A percentile compares a stretch with the other conserved stretches of the same genome.
These are phyloP conservation scores for Lasiodiplodia gonubiensis DNA, from an alignment of 2,329 filamentous ascomycete species.

Conservation along the genomic window DNA sequence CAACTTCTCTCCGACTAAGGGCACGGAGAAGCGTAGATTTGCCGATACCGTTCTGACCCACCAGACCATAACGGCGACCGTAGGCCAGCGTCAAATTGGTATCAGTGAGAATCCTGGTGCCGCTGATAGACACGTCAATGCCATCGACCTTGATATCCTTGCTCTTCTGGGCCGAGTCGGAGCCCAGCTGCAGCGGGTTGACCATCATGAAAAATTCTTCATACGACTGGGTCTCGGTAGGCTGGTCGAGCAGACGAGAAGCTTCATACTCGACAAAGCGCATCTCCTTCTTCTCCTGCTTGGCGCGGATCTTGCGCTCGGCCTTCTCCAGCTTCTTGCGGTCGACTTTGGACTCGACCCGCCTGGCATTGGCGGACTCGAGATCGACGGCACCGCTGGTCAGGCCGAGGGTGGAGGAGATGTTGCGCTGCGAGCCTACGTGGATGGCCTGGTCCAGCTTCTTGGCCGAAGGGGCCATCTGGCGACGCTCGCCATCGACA, in stretches of 20 bases:
- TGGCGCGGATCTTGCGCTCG: conserved; percentile 94
- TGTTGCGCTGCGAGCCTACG: conserved; percentile 90
- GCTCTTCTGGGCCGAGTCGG: conserved; percentile 74
- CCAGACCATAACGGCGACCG: conserved; percentile 91
- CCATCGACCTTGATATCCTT: conserved; percentile 99
- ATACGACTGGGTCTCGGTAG: conserved; percentile 86
- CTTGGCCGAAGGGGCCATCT: conserved; percentile 76
- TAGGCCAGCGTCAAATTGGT: conserved; percentile 90
- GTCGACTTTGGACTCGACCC: conserved; percentile 97
- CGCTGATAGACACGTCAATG: conserved; percentile 91
- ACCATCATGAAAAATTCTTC: conserved; percentile 99
- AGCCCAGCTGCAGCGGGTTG: conserved; percentile 89
- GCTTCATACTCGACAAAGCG: conserved; percentile 99
- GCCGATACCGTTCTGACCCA: conserved; percentile 98
- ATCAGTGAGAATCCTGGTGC: conserved; percentile 86
- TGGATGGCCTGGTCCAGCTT: conserved; percentile 94
- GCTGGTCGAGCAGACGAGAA: conserved; percentile 82
- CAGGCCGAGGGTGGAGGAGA: conserved; percentile 92
- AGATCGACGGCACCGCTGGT: conserved; percentile 85
- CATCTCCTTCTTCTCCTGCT: conserved; percentile 98
- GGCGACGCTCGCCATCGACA: conserved; percentile 67
- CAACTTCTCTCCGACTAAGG: conserved; percentile 87
- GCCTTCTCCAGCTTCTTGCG: conserved; percentile 99
- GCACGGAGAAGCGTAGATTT: conserved; percentile 87
- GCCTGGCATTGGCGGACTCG: conserved; percentile 88